Evolutionary conservation across 305 asterid genomes (phyloP).

Genomic region (Salvia sclarea): DNA sequence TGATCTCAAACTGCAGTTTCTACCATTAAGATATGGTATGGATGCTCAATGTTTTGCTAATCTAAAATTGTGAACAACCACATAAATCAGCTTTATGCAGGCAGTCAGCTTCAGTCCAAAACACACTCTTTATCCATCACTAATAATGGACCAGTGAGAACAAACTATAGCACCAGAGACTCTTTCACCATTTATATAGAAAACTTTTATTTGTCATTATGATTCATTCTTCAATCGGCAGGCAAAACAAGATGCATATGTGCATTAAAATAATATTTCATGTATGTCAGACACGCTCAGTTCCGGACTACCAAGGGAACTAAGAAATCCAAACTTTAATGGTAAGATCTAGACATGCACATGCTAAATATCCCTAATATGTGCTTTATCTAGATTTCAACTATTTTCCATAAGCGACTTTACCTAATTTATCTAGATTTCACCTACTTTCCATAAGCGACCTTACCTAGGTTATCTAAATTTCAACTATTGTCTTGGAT

Average conservation of each 20-base stretch:
- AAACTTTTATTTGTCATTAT: not conserved
- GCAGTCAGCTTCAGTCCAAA: not conserved
- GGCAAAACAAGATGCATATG: conserved; percentile 1
- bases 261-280: not conserved
- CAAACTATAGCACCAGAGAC: not conserved
- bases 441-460: not conserved
- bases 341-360: not conserved
- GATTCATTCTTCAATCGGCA: not conserved
- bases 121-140: not conserved
- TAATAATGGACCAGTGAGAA: not conserved
- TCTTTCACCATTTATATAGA: not conserved
- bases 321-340: not conserved
- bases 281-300: not conserved
- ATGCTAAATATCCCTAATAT: not conserved
- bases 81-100: no score
- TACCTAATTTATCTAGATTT: conserved; percentile 9
- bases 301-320: not conserved
- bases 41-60: not conserved
- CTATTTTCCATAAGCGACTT: not conserved
- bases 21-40: not conserved
- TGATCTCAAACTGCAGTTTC: not conserved
- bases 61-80: no score
- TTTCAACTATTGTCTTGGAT: not conserved
- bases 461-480: conserved; percentile 1
- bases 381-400: not conserved